phyloP scores from a whole-genome alignment of 257 asterid genomes.

The Petunia axillaris region DNA sequence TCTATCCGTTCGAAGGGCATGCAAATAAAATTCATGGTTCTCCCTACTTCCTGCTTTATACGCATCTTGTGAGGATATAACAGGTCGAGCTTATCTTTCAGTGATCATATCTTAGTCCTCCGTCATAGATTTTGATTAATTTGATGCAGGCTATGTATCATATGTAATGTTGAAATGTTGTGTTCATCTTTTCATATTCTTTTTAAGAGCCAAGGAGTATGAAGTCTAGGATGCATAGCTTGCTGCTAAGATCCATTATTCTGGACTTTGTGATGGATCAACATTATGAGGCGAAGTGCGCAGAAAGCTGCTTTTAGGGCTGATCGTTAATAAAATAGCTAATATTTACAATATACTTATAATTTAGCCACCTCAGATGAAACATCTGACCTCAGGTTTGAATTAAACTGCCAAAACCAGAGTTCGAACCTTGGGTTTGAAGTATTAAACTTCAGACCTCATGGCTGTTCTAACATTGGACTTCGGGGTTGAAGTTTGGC shows the following conservation, averaged over 20 bases:
- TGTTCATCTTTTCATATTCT: not conserved
- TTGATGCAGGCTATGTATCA: not conserved
- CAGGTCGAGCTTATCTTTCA: constrained; percentile 6
- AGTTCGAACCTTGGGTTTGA: no score
- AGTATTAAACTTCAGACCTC: no score
- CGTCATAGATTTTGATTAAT: not conserved
- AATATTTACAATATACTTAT: no score
- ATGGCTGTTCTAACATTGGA: no score
- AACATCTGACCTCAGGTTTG: no score
- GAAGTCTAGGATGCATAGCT: not conserved
- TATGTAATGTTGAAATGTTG: not conserved
- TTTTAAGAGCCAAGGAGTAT: not conserved
- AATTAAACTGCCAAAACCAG: no score
- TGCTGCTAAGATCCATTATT: not conserved
- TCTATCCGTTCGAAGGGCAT: not conserved
- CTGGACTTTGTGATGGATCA: not conserved
- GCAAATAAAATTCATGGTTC: not conserved
- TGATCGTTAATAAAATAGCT: no score
- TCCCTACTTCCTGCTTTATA: not conserved
- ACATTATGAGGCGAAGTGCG: no score
- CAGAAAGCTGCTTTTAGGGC: no score
- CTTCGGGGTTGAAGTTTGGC: no score
- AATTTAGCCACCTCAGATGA: no score
- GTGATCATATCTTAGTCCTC: not conserved
- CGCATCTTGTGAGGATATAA: not conserved